Evolutionary conservation across 139 green algal species (phyloP).

Genomic region (Micractinium conductrix): DNA sequence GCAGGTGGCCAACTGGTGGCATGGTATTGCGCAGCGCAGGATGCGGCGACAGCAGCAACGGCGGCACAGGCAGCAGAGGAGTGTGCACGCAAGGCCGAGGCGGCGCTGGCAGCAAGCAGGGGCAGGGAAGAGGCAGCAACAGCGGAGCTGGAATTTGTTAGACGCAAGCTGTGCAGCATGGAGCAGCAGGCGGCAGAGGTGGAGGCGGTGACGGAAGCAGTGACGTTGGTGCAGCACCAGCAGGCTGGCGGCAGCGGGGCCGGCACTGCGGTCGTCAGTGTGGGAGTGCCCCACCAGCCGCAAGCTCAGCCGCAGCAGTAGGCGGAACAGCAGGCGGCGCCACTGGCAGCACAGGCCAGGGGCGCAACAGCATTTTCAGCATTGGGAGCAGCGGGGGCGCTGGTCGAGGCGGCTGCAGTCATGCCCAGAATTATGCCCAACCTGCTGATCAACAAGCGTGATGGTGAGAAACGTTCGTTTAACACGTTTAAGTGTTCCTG

Average conservation of each 20-base stretch:
- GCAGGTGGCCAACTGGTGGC: background rate
- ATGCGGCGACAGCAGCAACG: background rate
- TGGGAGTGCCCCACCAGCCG: background rate
- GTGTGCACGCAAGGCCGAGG: background rate
- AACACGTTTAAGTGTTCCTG: no score
- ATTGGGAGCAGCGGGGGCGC: background rate
- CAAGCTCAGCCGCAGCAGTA: background rate
- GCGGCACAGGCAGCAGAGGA: no score
- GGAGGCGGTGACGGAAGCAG: no score
- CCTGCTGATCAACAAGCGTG: background rate
- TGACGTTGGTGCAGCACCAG: no score
- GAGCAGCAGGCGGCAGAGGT: background rate
- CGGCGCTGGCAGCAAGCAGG: background rate
- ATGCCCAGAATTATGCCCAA: background rate
- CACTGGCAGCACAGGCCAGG: no score
- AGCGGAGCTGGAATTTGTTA: background rate
- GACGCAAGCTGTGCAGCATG: background rate
- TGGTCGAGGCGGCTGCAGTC: background rate
- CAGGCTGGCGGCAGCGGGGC: no score
- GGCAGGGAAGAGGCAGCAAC: background rate
- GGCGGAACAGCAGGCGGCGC: background rate
- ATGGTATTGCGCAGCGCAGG: no score
- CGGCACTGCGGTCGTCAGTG: no score
- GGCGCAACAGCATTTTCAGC: background rate
- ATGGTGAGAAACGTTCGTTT: background rate